Evolutionary conservation across 768 basidiomycete genomes (phyloP), one percentile per base, ranked within the genome.

Genomic region (Termitomyces sp.): DNA sequence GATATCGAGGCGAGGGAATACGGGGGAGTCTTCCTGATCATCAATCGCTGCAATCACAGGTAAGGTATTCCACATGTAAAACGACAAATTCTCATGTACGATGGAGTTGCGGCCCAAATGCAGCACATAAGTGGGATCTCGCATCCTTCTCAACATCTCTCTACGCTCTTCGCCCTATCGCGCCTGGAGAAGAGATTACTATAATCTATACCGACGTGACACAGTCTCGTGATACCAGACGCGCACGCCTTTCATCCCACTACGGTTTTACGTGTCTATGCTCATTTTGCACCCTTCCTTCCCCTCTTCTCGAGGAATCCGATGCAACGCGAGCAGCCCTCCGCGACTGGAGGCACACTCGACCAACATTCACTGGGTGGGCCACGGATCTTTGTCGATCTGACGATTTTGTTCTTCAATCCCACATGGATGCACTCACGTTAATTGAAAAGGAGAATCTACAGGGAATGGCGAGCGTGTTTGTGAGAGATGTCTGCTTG

Each of bases 1-100:
- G 62, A 66, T 14, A 32, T 55, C 5, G 63, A 69, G 5, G 65
- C 65, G 17, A 60, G 59, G 54, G 72, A 77, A 43, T 81, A 81
- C 54, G 79, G 80, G 11, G 81, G 73, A 5, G 72, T 78, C 0
- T 81, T 79, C 64, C 72, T 77, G 11, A 69, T 71, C 37, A 73
- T 81, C 36, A 77, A 78, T 63, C 72, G 81, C 12, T 71, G 71
- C 38, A 83, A 83, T 61, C 81, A 83, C 56, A 79, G 77, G 78
- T 78, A 36, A 20, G 66, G 52, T 61, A 4, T 40, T 42, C 37
- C 38, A 20, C 32, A n/a, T 15, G 25, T 46, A 37, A 10, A 36
- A 31, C 34, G 14, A 29, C 1, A 31, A 25, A n/a, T 5, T 56
- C 38, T 29, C 11, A 47, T 59, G 31, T 42, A 4, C 34, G 12